Evolutionary conservation across 306 rosid genomes (phyloP).

Genomic region (Corylus americana): DNA sequence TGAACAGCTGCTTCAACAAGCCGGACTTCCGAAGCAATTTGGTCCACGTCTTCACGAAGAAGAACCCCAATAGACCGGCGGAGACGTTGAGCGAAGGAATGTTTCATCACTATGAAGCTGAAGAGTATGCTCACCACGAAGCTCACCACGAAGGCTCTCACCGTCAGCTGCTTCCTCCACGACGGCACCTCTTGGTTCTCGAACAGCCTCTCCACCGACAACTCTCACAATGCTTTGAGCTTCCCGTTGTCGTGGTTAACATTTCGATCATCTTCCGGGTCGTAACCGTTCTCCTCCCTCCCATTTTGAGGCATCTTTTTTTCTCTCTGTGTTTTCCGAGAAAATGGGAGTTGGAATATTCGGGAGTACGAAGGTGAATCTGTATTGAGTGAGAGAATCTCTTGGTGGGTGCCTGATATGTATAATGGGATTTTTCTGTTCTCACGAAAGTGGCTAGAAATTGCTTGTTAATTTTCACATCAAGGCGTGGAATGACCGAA

Average conservation of each 20-base stretch:
- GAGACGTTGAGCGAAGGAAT: conserved; percentile 61
- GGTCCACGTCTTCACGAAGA: conserved; percentile 54
- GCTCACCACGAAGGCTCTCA: conserved; percentile 56
- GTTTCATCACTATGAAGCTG: conserved; percentile 56
- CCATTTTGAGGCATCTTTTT: conserved; percentile 36
- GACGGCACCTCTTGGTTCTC: conserved; percentile 46
- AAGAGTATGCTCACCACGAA: conserved; percentile 42
- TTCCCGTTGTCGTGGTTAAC: conserved; percentile 2
- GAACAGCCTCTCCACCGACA: conserved; percentile 48
- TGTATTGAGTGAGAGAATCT: no score
- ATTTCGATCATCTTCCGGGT: conserved; percentile 18
- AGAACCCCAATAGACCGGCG: conserved; percentile 55
- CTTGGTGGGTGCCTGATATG: no score
- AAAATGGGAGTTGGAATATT: no score
- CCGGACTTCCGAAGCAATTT: conserved; percentile 44
- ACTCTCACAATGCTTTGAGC: conserved; percentile 30
- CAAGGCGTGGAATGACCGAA: no score
- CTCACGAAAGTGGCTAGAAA: no score
- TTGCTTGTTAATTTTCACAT: no score
- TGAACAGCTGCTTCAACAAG: conserved; percentile 48
- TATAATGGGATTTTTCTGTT: no score
- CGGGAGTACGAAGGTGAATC: no score
- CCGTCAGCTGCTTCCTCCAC: conserved; percentile 49
- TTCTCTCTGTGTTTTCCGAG: background rate
- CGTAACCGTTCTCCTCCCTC: conserved; percentile 22